Percentiles rank a stretch among this genome's conserved stretches.
These are phyloP conservation scores for Fusarium hostae DNA, from an alignment of 2,329 filamentous ascomycete species.

Conservation along the genomic window DNA sequence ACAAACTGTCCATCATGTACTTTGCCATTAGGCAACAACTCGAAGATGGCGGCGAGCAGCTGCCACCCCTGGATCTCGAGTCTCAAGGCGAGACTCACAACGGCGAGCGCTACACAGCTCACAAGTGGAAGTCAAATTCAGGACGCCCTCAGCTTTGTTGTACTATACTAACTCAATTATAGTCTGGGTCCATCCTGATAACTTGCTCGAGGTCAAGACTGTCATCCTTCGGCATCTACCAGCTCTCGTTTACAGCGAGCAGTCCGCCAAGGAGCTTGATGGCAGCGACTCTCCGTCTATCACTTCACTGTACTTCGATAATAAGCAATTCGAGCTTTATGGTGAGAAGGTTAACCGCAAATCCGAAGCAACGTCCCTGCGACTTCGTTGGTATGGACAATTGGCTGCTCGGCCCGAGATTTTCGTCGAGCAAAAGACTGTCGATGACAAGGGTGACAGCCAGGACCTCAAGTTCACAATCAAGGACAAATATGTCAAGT, in stretches of 20 bases:
- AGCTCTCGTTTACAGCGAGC: slow-evolving; percentile 91
- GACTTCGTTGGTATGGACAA: slow-evolving; percentile 92
- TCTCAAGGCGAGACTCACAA: slow-evolving; percentile 67
- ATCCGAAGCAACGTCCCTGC: slow-evolving; percentile 81
- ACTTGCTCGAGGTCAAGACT: slow-evolving; percentile 96
- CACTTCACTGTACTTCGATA: slow-evolving; percentile 97
- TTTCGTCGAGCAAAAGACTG: slow-evolving; percentile 87
- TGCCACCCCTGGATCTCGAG: slow-evolving; percentile 59
- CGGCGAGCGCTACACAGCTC: slow-evolving; percentile 81
- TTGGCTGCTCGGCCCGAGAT: slow-evolving; percentile 82
- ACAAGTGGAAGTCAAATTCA: slow-evolving; percentile 75
- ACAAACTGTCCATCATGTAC: slow-evolving; percentile 94
- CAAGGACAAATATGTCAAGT: slow-evolving; percentile 93
- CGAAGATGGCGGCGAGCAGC: slow-evolving; percentile 62
- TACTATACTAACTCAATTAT: slow-evolving; percentile 8
- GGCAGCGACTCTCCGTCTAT: slow-evolving; percentile 86
- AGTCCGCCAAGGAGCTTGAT: slow-evolving; percentile 84
- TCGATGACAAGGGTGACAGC: slow-evolving; percentile 79
- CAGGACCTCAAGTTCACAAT: slow-evolving; percentile 84
- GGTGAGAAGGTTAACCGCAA: slow-evolving; percentile 82
- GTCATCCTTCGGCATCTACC: slow-evolving; percentile 91
- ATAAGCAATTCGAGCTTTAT: slow-evolving; percentile 85
- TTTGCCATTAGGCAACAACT: slow-evolving; percentile 90
- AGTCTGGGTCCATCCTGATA: slow-evolving; percentile 97
- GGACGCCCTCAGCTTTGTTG: background rate